Evolutionary conservation across 495 filamentous ascomycete species (phyloP).

Genomic region (Penicillium roqueforti): DNA sequence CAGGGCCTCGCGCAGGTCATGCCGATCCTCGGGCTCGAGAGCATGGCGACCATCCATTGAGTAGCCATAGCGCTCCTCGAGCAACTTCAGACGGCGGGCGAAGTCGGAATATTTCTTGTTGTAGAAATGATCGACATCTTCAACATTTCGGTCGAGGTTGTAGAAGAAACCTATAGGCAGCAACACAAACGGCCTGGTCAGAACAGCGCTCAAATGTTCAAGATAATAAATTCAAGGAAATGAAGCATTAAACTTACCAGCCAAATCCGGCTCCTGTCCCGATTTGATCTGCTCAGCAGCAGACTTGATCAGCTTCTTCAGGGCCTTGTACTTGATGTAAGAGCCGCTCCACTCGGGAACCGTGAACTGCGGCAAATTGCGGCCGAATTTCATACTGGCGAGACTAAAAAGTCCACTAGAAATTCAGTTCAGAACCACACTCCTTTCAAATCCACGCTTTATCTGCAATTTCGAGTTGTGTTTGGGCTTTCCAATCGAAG

Average conservation of each 20-base stretch:
- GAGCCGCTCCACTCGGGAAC: slow-evolving; percentile 91
- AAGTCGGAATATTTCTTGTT: slow-evolving; percentile 88
- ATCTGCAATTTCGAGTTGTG: background rate
- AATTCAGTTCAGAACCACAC: background rate
- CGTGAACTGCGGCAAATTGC: slow-evolving; percentile 82
- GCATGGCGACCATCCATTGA: slow-evolving; percentile 45
- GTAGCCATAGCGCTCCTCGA: slow-evolving; percentile 79
- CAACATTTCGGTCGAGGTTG: slow-evolving; percentile 89
- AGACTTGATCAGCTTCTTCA: slow-evolving; percentile 92
- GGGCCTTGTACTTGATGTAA: slow-evolving; percentile 93
- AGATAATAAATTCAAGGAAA: background rate
- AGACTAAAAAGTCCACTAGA: background rate
- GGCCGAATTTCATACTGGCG: slow-evolving; percentile 73
- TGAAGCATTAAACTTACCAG: slow-evolving; percentile 47
- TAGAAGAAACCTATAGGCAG: slow-evolving; percentile 77
- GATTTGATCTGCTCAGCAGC: slow-evolving; percentile 57
- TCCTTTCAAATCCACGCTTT: background rate
- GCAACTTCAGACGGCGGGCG: slow-evolving; percentile 72
- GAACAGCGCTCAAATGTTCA: slow-evolving; percentile 6
- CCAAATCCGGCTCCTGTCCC: slow-evolving; percentile 73
- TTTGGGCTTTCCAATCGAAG: background rate
- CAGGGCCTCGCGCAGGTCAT: slow-evolving; percentile 83
- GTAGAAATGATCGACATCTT: slow-evolving; percentile 92
- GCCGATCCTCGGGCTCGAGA: slow-evolving; percentile 69
- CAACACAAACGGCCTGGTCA: slow-evolving; percentile 14